Conservation (phyloP, 176 grass and related monocot species). For the Otatea glauca region DNA sequence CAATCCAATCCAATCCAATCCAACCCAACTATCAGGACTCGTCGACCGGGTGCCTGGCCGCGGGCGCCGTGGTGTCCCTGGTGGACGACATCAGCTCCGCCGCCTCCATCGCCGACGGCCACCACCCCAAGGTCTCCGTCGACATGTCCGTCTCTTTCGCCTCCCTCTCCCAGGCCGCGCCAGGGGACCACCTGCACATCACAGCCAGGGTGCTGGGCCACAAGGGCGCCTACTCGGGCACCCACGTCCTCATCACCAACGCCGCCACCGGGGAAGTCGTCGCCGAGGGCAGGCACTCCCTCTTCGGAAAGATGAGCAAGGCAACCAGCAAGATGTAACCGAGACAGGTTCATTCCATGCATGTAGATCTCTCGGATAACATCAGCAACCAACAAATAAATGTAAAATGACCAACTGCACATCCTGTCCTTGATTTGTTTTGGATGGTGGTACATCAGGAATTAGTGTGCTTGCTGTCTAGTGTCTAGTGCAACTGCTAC, state of each 20-base stretch:
- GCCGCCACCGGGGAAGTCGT: conserved; percentile 59
- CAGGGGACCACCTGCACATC: conserved; percentile 62
- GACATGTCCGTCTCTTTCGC: conserved; percentile 83
- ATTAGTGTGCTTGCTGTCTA: no score
- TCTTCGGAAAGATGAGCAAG: conserved; percentile 67
- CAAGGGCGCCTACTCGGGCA: conserved; percentile 67
- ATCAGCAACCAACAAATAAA: no score
- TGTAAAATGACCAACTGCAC: no score
- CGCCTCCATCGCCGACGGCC: conserved; percentile 46
- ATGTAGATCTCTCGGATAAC: no score
- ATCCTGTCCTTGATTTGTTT: no score
- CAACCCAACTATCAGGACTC: no score
- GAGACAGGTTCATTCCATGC: no score
- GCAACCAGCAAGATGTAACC: conserved; percentile 53
- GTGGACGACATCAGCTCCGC: conserved; percentile 65
- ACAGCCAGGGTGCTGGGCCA: conserved; percentile 64
- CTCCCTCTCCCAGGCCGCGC: conserved; percentile 42
- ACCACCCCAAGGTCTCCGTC: conserved; percentile 58
- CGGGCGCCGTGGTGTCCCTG: conserved; percentile 67
- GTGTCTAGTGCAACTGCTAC: no score
- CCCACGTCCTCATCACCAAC: conserved; percentile 66
- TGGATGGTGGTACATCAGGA: no score
- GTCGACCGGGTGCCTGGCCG: conserved; percentile 53
- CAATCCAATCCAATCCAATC: no score
- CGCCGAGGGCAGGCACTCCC: conserved; percentile 82